These are phyloP conservation scores for Musa troglodytarum DNA, from an alignment of 176 grass and related monocot genomes.

Conservation along the genomic window DNA sequence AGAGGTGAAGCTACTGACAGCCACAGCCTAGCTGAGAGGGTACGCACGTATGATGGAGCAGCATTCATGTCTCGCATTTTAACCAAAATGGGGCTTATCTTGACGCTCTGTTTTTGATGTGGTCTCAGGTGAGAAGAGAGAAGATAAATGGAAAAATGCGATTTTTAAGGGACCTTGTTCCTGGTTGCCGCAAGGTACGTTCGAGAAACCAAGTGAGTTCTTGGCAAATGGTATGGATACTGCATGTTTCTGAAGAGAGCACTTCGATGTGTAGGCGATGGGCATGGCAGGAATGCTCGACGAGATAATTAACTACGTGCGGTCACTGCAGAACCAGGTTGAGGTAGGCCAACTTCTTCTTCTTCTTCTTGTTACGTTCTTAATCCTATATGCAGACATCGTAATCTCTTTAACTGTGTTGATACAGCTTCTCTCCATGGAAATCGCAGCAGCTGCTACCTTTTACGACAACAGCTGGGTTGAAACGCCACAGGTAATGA, in stretches of 20 bases:
- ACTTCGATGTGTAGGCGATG: background rate
- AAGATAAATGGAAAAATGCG: background rate
- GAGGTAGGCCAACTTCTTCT: background rate
- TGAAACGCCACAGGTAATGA: background rate
- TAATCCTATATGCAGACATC: background rate
- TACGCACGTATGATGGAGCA: no score
- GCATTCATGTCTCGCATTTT: no score
- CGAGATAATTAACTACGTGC: slow-evolving; percentile 23
- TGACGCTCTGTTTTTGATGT: no score
- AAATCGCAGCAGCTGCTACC: background rate
- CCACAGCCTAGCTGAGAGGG: no score
- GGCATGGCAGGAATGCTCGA: slow-evolving; percentile 20
- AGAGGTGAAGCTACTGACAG: no score
- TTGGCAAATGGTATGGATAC: no score
- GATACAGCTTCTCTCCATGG: background rate
- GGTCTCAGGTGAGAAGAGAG: background rate
- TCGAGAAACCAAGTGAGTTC: no score
- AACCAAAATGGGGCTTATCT: no score
- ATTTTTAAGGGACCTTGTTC: background rate
- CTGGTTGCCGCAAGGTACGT: background rate
- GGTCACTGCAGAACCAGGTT: slow-evolving; percentile 25
- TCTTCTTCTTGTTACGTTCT: no score
- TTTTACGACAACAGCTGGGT: background rate
- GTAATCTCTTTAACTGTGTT: background rate
- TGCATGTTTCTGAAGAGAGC: no score